Evolutionary conservation across 1,284 basidiomycete species (phyloP), one percentile per base, ranked within the genome.

Genomic region (Agaricales sp.): DNA sequence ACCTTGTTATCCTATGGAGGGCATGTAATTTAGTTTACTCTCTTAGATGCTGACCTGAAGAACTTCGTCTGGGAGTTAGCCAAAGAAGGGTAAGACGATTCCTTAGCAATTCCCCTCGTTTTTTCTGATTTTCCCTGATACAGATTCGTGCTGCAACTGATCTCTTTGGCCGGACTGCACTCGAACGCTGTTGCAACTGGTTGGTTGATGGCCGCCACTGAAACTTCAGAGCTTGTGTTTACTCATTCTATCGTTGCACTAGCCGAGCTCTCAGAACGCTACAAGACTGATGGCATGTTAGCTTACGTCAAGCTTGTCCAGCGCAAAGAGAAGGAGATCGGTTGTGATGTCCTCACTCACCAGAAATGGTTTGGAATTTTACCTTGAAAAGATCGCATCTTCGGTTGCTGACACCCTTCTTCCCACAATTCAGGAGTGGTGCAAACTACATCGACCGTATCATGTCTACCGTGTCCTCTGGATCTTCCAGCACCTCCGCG

Each of bases 31-130:
- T 25, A 16, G 37, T 30, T 19, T 13, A 23, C n/a, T 20, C 26
- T 25, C 45, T 14, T 52, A 80, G 82, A 89, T 55, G 67, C 71
- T 3, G 82, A 84, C 53, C 66, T 96, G 61, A 89, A 87, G 73
- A 81, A 77, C 66, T 95, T 94, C 63, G 73, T 93, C 26, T 93
- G 91, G 90, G 89, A 95, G 50, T 76, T 96, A 45, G 92, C 78
- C 23, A 92, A 92, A 67, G 88, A 92, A 69, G 90, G 91, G 78
- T 87, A 64, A 56, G 69, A 47, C 2, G 20, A 21, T 37, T 19
- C 18, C 21, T 48, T 12, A 52, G 50, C 58, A 48, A 54, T 53
- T 48, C 37, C 44, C 11, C 38, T n/a, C 30, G 8, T n/a, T 11
- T 35, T 35, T 8, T n/a, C 38, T 49, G 38, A 50, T 20, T 52